A percentile compares a stretch with the other conserved stretches of the same genome.
phyloP scores from a whole-genome alignment of 345 rosid species.

The Alliaria petiolata region DNA sequence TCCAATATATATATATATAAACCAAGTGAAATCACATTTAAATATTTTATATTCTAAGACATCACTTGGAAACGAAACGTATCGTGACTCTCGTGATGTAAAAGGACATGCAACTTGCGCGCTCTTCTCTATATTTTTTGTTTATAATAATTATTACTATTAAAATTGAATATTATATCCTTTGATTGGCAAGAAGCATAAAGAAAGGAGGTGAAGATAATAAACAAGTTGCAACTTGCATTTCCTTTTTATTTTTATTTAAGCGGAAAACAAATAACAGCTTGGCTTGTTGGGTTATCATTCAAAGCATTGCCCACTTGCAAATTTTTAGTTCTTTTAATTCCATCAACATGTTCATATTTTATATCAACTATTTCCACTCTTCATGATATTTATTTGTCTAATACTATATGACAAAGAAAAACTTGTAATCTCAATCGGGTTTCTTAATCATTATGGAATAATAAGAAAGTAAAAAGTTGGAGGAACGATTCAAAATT shows the following conservation, averaged over 20 bases:
- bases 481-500: background rate
- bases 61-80: conserved; percentile 23
- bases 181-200: conserved; percentile 26
- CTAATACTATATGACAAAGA: background rate
- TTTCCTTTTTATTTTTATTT: conserved; percentile 10
- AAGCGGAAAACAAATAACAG: conserved; percentile 10
- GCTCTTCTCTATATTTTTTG: background rate
- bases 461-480: background rate
- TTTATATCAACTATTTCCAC: background rate
- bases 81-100: conserved; percentile 33
- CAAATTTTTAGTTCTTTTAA: conserved; percentile 7
- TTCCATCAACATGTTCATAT: conserved; percentile 21
- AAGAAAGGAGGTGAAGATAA: conserved; percentile 19
- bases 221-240: conserved; percentile 32
- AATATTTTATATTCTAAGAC: background rate
- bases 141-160: background rate
- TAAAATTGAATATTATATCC: conserved; percentile 7
- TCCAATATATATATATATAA: conserved; percentile 8
- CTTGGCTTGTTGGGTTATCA: conserved; percentile 31
- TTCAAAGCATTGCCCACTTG: conserved; percentile 35
- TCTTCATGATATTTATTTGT: background rate
- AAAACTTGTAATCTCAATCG: background rate
- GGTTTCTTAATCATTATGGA: background rate
- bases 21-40: background rate
- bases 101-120: conserved; percentile 51